Conservation (phyloP, 1,284 basidiomycete genomes). For the Ceratobasidium sp. region DNA sequence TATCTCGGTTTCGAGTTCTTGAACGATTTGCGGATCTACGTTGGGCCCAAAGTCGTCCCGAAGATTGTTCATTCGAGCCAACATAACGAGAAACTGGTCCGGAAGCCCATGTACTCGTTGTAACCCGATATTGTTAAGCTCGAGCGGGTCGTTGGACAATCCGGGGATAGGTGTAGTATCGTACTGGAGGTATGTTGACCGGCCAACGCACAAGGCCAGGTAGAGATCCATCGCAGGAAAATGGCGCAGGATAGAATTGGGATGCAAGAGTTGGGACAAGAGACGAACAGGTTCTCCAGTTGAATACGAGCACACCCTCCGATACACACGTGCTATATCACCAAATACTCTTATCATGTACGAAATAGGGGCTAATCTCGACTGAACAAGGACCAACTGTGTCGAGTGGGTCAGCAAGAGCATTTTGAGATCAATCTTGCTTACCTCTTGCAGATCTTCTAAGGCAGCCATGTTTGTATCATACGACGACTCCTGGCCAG, state of each 20-base stretch:
- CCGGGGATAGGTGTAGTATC: too few species aligned
- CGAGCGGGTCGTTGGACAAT: too few species aligned
- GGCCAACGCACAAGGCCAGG: neutral
- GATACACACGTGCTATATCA: neutral
- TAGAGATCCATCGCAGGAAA: constrained; percentile 18
- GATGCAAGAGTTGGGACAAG: constrained; percentile 2
- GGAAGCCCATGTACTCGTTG: constrained; percentile 30
- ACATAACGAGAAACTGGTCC: constrained; percentile 3
- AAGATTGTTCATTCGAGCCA: constrained; percentile 19
- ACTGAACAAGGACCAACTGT: constrained; percentile 6
- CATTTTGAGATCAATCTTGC: neutral
- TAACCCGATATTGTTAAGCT: neutral
- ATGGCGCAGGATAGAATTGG: constrained; percentile 2
- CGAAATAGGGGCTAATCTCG: neutral
- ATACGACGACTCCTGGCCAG: neutral
- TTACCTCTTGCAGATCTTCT: neutral
- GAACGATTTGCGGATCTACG: neutral
- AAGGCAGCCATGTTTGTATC: neutral
- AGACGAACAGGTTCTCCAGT: neutral
- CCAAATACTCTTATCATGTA: neutral
- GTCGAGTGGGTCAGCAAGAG: neutral
- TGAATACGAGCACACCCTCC: neutral
- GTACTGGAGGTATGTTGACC: constrained; percentile 12
- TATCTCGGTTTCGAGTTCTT: neutral
- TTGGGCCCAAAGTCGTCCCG: constrained; percentile 2